Evolutionary conservation across 805 yeast genomes (phyloP).

Genomic region (Candida stauntonica): DNA sequence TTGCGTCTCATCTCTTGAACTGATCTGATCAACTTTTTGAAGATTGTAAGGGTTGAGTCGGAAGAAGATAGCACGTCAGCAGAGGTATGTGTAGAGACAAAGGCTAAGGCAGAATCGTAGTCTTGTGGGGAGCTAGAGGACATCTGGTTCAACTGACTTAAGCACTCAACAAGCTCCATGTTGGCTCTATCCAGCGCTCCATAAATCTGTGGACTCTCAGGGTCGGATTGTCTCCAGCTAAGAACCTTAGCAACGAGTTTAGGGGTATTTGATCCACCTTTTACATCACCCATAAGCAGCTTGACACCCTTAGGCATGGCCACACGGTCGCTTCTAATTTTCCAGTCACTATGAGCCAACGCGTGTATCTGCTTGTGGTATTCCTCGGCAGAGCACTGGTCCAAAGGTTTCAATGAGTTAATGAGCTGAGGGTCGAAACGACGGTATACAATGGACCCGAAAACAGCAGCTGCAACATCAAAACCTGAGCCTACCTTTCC

Average conservation of each 20-base stretch:
- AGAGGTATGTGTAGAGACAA: conserved; percentile 15
- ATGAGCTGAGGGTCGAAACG: conserved; percentile 63
- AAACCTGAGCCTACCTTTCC: conserved; percentile 96
- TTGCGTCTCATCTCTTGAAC: conserved; percentile 48
- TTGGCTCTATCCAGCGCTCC: conserved; percentile 54
- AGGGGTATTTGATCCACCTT: conserved; percentile 93
- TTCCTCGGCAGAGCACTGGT: conserved; percentile 22
- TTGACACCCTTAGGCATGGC: conserved; percentile 64
- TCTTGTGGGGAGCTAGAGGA: conserved; percentile 28
- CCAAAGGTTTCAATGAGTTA: conserved; percentile 30
- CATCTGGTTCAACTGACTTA: conserved; percentile 38
- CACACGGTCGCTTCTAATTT: conserved; percentile 48
- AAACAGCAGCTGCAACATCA: conserved; percentile 94
- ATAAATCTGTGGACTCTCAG: conserved; percentile 50
- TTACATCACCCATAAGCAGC: conserved; percentile 88
- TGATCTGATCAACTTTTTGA: conserved; percentile 36
- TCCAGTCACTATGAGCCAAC: conserved; percentile 52
- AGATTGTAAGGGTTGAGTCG: conserved; percentile 15
- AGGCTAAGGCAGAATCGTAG: conserved; percentile 32
- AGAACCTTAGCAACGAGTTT: conserved; percentile 75
- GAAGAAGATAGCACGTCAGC: conserved; percentile 5
- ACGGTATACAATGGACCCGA: conserved; percentile 79
- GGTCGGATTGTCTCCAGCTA: conserved; percentile 58
- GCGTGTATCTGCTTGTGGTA: conserved; percentile 30
- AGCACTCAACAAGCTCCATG: conserved; percentile 44